Evolutionary conservation across 495 filamentous ascomycete species (phyloP).

Genomic region (Penicillium roqueforti): DNA sequence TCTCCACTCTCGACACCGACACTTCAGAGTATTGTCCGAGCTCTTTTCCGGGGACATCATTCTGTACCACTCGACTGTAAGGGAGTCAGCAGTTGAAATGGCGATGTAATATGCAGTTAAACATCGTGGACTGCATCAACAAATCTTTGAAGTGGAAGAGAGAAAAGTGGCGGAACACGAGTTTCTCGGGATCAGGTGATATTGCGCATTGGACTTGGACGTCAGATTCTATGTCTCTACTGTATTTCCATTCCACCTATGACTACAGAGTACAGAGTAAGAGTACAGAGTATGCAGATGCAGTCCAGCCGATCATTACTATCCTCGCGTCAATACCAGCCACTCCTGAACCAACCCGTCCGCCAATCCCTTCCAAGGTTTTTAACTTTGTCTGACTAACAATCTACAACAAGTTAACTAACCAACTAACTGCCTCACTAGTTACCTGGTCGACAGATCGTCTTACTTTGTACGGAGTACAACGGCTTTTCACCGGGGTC

Average conservation of each 20-base stretch:
- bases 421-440: no score
- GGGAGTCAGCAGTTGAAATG: constrained; percentile 18
- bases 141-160: background rate
- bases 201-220: constrained; percentile 1
- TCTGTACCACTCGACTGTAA: constrained; percentile 11
- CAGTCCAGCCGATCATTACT: constrained; percentile 4
- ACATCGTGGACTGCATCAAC: background rate
- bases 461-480: background rate
- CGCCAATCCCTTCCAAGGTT: constrained; percentile 7
- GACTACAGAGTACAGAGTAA: background rate
- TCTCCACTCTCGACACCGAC: constrained; percentile 28
- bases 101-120: background rate
- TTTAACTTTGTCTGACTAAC: background rate
- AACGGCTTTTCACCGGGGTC: background rate
- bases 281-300: no score
- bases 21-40: constrained; percentile 16
- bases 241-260: background rate
- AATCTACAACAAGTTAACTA: no score
- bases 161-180: background rate
- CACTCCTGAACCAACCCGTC: constrained; percentile 17
- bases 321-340: constrained; percentile 8
- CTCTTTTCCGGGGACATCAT: no score
- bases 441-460: no score
- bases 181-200: background rate
- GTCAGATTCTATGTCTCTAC: background rate